Evolutionary conservation across 1,139 yeast genomes (phyloP), one percentile per base, ranked within the genome.

Genomic region (Candida sp.): DNA sequence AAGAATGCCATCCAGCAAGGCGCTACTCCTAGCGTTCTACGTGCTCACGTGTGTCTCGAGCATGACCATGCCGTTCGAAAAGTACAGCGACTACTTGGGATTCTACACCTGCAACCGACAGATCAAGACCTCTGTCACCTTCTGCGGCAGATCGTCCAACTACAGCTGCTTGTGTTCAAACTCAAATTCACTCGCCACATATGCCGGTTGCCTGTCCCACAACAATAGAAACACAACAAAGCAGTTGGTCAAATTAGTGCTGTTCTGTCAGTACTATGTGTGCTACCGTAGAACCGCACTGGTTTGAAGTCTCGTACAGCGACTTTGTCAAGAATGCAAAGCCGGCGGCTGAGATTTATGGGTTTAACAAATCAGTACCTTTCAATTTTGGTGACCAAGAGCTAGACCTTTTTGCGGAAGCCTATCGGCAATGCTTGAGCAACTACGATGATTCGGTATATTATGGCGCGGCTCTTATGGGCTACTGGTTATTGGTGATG

Each of bases 401-500:
- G 2, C 50, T 61, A 17, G 12, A 43, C 1, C 31, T 60, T 7
- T 69, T 62, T 49, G 39, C 50, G 27, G 56, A 50, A 3, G 57
- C 70, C 1, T 73, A 73, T 51, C 56, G 55, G 9, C 61, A 60
- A 40, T 74, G 68, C 51, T 59, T 69, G 39, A 75, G 74, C 4
- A 73, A 72, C 52, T 74, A 69, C 53, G 65, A 68, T 49, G 62
- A 67, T 47, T 73, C 85, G 3, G 67, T 78, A 48, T 79, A 67
- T 54, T 73, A 78, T 57, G 87, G 87, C 8, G 65, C 75, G 23
- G 85, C 77, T 2, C 49, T 75, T 28, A 56, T 82, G 31, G 82
- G 80, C 0, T 83, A 73, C 58, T 82, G 86, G 85, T 74, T 69
- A 1, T 49, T 76, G 3, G 67, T 84, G 7, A 59, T 82, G 53